Conservation (phyloP, 2,329 filamentous ascomycete genomes). For the Fusarium globosum region DNA sequence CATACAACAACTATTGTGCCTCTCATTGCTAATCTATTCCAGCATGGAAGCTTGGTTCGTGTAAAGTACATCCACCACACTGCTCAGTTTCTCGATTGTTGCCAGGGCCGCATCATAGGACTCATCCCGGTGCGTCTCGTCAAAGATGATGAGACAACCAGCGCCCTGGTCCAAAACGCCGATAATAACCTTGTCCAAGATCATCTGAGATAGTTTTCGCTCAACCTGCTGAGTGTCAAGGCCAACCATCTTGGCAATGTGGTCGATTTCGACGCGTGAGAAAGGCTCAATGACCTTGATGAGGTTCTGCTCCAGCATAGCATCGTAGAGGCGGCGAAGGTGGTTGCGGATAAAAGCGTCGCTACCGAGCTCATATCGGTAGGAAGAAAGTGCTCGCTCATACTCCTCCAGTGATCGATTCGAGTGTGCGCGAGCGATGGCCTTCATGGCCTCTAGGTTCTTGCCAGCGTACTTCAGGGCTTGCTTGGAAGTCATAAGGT, state of each 20-base stretch:
- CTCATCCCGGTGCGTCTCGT: constrained; percentile 93
- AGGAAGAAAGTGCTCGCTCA: constrained; percentile 88
- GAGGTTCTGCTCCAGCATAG: constrained; percentile 98
- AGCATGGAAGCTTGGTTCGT: constrained; percentile 96
- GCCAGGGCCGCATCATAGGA: constrained; percentile 93
- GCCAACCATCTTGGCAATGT: constrained; percentile 97
- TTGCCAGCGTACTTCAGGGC: constrained; percentile 95
- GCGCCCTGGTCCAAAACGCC: constrained; percentile 96
- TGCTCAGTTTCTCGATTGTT: constrained; percentile 97
- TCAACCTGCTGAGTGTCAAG: constrained; percentile 97
- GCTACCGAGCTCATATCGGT: constrained; percentile 92
- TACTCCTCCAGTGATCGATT: constrained; percentile 98
- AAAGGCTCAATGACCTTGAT: constrained; percentile 99
- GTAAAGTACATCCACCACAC: constrained; percentile 96
- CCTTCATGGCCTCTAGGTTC: constrained; percentile 98
- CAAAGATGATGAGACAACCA: constrained; percentile 96
- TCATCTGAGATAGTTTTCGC: constrained; percentile 99
- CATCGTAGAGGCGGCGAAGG: constrained; percentile 93
- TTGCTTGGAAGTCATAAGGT: constrained; percentile 94
- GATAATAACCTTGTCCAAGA: constrained; percentile 98
- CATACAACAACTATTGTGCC: constrained; percentile 43
- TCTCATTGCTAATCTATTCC: constrained; percentile 68
- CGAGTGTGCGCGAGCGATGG: constrained; percentile 92
- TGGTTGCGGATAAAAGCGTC: constrained; percentile 98
- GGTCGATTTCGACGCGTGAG: constrained; percentile 94